Evolutionary conservation across 2,329 filamentous ascomycete species (phyloP).

Genomic region (Penicillium digitatum): DNA sequence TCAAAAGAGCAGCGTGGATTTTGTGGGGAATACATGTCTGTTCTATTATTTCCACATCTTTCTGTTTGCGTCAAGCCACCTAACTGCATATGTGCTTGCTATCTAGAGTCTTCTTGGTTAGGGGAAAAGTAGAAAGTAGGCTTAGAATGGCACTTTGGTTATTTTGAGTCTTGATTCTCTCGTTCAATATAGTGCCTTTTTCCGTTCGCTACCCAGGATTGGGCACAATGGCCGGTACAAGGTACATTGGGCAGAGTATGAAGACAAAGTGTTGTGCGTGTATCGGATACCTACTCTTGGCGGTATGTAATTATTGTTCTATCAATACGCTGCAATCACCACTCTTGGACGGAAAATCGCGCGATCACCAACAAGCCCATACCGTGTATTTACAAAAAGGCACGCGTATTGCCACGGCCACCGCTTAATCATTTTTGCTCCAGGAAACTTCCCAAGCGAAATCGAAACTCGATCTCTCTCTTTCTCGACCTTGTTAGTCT

Average conservation of each 20-base stretch:
- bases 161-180: neutral
- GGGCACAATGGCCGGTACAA: constrained; percentile 2
- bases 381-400: constrained; percentile 19
- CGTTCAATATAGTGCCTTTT: neutral
- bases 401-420: constrained; percentile 30
- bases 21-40: constrained; percentile 13
- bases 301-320: constrained; percentile 9
- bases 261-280: constrained; percentile 14
- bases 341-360: constrained; percentile 5
- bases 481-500: constrained; percentile 32
- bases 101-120: neutral
- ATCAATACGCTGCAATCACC: constrained; percentile 1
- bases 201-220: neutral
- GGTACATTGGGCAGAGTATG: constrained; percentile 9
- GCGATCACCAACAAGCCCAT: constrained; percentile 10
- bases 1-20: constrained; percentile 12
- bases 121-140: neutral
- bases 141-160: neutral
- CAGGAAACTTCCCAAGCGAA: constrained; percentile 28
- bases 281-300: constrained; percentile 12
- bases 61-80: constrained; percentile 14
- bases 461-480: constrained; percentile 30
- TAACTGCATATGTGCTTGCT: constrained; percentile 8
- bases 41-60: constrained; percentile 12
- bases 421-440: constrained; percentile 30